phyloP scores from a whole-genome alignment of 1,139 yeast species.

The Blastobotrys ciferrii region DNA sequence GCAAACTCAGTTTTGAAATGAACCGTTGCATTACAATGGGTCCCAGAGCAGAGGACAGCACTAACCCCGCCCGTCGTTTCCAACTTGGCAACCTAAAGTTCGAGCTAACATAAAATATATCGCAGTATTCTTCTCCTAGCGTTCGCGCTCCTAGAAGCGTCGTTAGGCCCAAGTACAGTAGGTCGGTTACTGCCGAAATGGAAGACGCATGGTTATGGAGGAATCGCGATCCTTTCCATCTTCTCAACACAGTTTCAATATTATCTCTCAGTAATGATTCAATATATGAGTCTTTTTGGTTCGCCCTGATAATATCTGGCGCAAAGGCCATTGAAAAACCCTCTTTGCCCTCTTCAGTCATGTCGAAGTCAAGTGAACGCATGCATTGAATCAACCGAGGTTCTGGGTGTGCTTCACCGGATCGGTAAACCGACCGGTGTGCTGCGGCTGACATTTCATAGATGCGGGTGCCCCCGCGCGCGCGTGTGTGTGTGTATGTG shows the following conservation, averaged over 20 bases:
- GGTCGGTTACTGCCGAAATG: slow-evolving; percentile 55
- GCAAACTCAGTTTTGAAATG: slow-evolving; percentile 9
- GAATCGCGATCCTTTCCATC: slow-evolving; percentile 64
- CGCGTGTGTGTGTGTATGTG: too few relatives aligned
- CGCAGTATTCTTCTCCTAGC: slow-evolving; percentile 92
- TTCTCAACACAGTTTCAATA: slow-evolving; percentile 55
- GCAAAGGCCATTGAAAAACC: slow-evolving; percentile 31
- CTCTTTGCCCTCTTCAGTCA: slow-evolving; percentile 5
- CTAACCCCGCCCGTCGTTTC: slow-evolving; percentile 33
- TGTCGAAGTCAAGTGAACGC: too few relatives aligned
- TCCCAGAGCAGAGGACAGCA: slow-evolving; percentile 31
- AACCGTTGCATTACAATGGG: slow-evolving; percentile 20
- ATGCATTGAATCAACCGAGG: too few relatives aligned
- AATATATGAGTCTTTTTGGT: slow-evolving; percentile 81
- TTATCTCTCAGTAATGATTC: slow-evolving; percentile 56
- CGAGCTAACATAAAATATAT: slow-evolving; percentile 64
- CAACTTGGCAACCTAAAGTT: slow-evolving; percentile 42
- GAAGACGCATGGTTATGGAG: slow-evolving; percentile 64
- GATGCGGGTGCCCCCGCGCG: too few relatives aligned
- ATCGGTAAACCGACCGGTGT: not conserved
- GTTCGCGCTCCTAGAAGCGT: slow-evolving; percentile 77
- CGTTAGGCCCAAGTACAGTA: slow-evolving; percentile 65
- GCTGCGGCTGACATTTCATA: too few relatives aligned
- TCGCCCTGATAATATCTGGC: slow-evolving; percentile 57
- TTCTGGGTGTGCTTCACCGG: too few relatives aligned